Conservation (phyloP, 345 rosid genomes). For the Populus nigra region DNA sequence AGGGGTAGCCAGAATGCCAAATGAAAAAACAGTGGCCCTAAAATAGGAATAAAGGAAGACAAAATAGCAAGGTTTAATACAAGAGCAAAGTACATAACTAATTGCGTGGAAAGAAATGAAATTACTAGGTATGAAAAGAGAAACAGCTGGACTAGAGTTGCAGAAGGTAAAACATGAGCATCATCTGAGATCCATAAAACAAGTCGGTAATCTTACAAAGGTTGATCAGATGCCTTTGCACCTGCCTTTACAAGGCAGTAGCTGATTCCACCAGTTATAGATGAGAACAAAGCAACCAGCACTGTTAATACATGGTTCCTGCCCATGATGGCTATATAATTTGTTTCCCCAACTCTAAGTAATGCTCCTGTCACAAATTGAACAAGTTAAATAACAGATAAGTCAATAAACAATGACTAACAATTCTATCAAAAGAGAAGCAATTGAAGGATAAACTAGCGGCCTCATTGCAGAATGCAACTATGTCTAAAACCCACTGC, state of each 20-base stretch:
- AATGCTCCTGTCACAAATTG: conserved; percentile 33
- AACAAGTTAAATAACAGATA: neutral
- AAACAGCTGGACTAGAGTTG: neutral
- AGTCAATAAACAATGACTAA: neutral
- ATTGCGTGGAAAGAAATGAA: neutral
- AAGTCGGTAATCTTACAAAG: conserved; percentile 56
- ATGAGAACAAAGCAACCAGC: conserved; percentile 66
- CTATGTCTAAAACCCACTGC: neutral
- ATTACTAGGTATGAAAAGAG: neutral
- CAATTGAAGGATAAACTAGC: neutral
- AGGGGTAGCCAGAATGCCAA: conserved; percentile 75
- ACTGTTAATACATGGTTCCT: conserved; percentile 48
- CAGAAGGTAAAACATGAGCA: neutral
- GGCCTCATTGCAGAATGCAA: neutral
- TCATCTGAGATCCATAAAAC: neutral
- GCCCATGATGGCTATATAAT: conserved; percentile 22
- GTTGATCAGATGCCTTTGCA: conserved; percentile 82
- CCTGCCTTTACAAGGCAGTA: conserved; percentile 75
- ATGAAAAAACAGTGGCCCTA: conserved; percentile 75
- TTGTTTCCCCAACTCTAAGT: conserved; percentile 33
- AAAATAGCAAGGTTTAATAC: neutral
- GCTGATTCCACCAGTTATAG: conserved; percentile 78
- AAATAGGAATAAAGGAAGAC: neutral
- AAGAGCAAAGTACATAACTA: neutral
- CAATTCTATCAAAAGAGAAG: neutral